These are phyloP conservation scores for Priceomyces carsonii DNA, from an alignment of 805 yeast species.

Conservation along the genomic window DNA sequence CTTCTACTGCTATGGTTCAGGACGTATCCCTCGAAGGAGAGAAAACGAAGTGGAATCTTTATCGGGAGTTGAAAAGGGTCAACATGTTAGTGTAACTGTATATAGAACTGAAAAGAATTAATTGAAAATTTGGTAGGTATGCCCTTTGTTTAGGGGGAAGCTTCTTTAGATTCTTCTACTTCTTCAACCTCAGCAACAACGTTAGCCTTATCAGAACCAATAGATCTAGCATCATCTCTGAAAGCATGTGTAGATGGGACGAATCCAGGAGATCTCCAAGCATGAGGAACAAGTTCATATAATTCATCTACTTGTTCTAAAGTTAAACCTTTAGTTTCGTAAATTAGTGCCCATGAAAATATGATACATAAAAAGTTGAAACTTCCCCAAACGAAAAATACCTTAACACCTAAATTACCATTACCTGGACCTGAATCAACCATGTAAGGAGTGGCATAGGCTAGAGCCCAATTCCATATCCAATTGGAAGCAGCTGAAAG, in stretches of 20 bases:
- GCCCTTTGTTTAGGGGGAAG: no score
- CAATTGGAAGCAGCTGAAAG: slow-evolving; percentile 36
- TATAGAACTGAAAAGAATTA: no score
- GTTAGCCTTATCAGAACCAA: slow-evolving; percentile 23
- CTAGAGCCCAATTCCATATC: slow-evolving; percentile 29
- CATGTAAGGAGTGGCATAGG: slow-evolving; percentile 24
- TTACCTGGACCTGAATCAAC: slow-evolving; percentile 41
- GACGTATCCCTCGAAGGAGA: no score
- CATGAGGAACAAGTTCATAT: slow-evolving; percentile 31
- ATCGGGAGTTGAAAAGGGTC: no score
- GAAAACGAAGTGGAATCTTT: no score
- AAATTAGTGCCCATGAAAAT: slow-evolving; percentile 32
- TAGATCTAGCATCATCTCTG: slow-evolving; percentile 21
- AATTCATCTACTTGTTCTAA: slow-evolving; percentile 44
- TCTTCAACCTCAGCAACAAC: slow-evolving; percentile 28
- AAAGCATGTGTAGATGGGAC: slow-evolving; percentile 38
- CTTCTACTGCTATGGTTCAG: no score
- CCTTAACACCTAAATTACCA: slow-evolving; percentile 40
- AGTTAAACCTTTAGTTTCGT: slow-evolving; percentile 42
- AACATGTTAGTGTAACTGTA: no score
- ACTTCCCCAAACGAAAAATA: slow-evolving; percentile 45
- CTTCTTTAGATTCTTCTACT: no score
- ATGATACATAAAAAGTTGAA: slow-evolving; percentile 34
- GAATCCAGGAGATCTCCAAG: slow-evolving; percentile 33
- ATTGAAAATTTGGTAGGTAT: no score